phyloP scores from a whole-genome alignment of 176 grass and related monocot species.

The Avena atlantica region DNA sequence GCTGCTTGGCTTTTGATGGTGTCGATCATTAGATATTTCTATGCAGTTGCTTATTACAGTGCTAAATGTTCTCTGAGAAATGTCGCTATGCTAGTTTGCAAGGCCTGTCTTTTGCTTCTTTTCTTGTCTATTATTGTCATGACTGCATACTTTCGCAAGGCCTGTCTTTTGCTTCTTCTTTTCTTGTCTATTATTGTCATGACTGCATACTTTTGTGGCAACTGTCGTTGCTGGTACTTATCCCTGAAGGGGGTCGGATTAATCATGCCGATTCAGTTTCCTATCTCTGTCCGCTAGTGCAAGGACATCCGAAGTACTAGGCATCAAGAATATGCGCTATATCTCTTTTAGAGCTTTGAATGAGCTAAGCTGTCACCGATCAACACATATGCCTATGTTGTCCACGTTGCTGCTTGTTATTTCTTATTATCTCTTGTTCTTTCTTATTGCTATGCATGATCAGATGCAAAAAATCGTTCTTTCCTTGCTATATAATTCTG shows the following conservation, averaged over 20 bases:
- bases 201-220: neutral
- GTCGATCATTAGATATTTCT: neutral
- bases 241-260: neutral
- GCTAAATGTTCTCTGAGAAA: neutral
- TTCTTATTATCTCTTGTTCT: neutral
- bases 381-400: neutral
- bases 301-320: conserved; percentile 2
- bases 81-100: neutral
- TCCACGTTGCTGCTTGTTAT: neutral
- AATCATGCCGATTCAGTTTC: neutral
- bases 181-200: neutral
- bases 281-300: neutral
- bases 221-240: neutral
- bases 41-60: neutral
- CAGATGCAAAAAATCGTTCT: neutral
- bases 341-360: neutral
- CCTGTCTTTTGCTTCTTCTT: neutral
- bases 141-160: neutral
- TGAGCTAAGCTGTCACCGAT: no score
- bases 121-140: neutral
- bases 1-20: neutral
- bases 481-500: neutral
- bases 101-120: neutral
- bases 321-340: neutral
- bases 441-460: neutral